Conservation (phyloP, 352 stramenopile species). For the Phytophthora ohioensis region DNA sequence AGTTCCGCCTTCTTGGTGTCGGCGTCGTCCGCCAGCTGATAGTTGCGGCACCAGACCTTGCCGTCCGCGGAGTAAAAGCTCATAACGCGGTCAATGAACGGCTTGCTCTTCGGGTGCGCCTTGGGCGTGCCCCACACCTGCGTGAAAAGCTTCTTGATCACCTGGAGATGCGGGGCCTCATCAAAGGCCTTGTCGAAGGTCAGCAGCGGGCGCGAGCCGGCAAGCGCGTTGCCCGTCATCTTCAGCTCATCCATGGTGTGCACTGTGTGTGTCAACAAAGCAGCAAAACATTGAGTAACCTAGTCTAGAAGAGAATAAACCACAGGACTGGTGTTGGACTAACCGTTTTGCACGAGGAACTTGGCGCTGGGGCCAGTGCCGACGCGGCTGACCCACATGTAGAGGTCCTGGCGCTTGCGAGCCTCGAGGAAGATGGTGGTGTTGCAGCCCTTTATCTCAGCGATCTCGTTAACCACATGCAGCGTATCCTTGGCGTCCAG, state of each 20-base stretch:
- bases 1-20: slow-evolving; percentile 94
- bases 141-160: slow-evolving; percentile 98
- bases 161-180: slow-evolving; percentile 89
- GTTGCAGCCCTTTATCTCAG: slow-evolving; percentile 98
- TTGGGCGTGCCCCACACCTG: slow-evolving; percentile 96
- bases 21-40: slow-evolving; percentile 91
- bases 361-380: slow-evolving; percentile 96
- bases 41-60: slow-evolving; percentile 99
- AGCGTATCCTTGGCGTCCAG: slow-evolving; percentile 96
- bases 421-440: slow-evolving; percentile 97
- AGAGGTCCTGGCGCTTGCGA: slow-evolving; percentile 98
- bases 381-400: slow-evolving; percentile 98
- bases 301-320: neutral
- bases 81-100: slow-evolving; percentile 99
- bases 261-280: slow-evolving; percentile 61
- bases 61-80: slow-evolving; percentile 95
- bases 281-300: neutral
- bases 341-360: slow-evolving; percentile 98
- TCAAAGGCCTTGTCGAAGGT: slow-evolving; percentile 98
- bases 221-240: slow-evolving; percentile 99
- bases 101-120: slow-evolving; percentile 99
- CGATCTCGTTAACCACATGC: slow-evolving; percentile 98
- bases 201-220: slow-evolving; percentile 96
- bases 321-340: neutral
- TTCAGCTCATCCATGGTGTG: slow-evolving; percentile 99